phyloP scores from a whole-genome alignment of 2,329 filamentous ascomycete genomes.

The Penicillium expansum region DNA sequence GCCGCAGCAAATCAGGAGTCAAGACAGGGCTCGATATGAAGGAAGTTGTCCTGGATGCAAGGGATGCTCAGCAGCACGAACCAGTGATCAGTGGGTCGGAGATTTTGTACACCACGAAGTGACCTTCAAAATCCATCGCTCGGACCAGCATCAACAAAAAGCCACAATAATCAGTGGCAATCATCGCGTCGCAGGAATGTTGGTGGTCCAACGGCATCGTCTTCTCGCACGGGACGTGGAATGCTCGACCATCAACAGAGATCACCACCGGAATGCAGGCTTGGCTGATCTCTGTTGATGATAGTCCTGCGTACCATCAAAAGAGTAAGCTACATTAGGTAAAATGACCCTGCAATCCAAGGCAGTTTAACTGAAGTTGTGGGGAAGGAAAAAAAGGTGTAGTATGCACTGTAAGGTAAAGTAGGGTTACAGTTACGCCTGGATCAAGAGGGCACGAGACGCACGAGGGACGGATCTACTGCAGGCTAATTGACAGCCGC shows the following conservation, averaged over 20 bases:
- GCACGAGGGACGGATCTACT: conserved; percentile 24
- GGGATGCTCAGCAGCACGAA: conserved; percentile 35
- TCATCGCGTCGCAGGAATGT: conserved; percentile 34
- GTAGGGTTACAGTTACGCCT: conserved; percentile 20
- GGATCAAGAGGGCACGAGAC: conserved; percentile 31
- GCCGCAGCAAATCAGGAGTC: conserved; percentile 40
- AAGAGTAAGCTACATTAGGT: conserved; percentile 22
- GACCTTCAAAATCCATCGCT: conserved; percentile 18
- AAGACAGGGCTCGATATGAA: conserved; percentile 35
- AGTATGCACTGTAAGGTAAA: conserved; percentile 13
- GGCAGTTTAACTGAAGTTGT: conserved; percentile 9
- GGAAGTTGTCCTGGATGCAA: conserved; percentile 34
- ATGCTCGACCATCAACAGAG: conserved; percentile 31
- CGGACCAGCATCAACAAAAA: conserved; percentile 25
- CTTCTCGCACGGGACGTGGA: conserved; percentile 26
- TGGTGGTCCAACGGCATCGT: conserved; percentile 23
- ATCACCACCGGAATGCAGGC: conserved; percentile 35
- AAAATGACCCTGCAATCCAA: conserved; percentile 12
- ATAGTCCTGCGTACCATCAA: conserved; percentile 11
- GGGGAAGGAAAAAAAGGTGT: conserved; percentile 16
- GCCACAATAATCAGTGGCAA: conserved; percentile 31
- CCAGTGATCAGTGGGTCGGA: conserved; percentile 38
- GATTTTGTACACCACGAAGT: conserved; percentile 32
- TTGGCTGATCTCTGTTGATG: conserved; percentile 12
- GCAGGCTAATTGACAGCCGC: conserved; percentile 30